A percentile compares a stretch with the other conserved stretches of the same genome.
These are phyloP conservation scores for Citrus glauca DNA, from an alignment of 345 rosid species.

Conservation along the genomic window DNA sequence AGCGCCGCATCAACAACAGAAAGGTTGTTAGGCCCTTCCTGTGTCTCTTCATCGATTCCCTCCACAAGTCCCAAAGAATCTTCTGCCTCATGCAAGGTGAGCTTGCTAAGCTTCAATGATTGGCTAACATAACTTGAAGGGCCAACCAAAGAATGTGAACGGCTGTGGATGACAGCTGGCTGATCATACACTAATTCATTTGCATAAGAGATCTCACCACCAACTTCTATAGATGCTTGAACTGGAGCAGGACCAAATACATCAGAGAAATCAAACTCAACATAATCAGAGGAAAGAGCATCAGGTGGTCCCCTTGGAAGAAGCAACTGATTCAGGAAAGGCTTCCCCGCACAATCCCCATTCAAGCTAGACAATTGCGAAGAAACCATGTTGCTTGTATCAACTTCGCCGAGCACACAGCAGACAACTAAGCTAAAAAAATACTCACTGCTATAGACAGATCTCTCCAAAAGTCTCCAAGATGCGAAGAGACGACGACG, in stretches of 20 bases:
- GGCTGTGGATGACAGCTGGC: constrained; percentile 39
- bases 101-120: constrained; percentile 43
- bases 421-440: not conserved
- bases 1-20: constrained; percentile 8
- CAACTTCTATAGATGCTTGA: constrained; percentile 27
- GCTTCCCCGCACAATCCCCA: constrained; percentile 15
- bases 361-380: constrained; percentile 31
- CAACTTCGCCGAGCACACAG: not conserved
- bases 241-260: constrained; percentile 48
- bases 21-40: constrained; percentile 1
- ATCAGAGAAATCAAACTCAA: constrained; percentile 52
- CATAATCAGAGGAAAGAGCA: constrained; percentile 26
- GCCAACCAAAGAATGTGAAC: constrained; percentile 53
- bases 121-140: constrained; percentile 45
- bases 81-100: constrained; percentile 38
- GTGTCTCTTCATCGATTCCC: constrained; percentile 12
- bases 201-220: constrained; percentile 9
- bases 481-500: constrained; percentile 14
- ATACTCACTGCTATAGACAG: constrained; percentile 1
- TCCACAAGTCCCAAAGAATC: constrained; percentile 24
- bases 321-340: constrained; percentile 27
- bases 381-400: constrained; percentile 22
- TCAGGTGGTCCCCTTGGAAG: constrained; percentile 34
- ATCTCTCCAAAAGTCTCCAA: constrained; percentile 15
- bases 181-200: constrained; percentile 36